Percentiles rank a stretch among this genome's conserved stretches.
phyloP scores from a whole-genome alignment of 1,284 basidiomycete species.

The Peniophora sp. region DNA sequence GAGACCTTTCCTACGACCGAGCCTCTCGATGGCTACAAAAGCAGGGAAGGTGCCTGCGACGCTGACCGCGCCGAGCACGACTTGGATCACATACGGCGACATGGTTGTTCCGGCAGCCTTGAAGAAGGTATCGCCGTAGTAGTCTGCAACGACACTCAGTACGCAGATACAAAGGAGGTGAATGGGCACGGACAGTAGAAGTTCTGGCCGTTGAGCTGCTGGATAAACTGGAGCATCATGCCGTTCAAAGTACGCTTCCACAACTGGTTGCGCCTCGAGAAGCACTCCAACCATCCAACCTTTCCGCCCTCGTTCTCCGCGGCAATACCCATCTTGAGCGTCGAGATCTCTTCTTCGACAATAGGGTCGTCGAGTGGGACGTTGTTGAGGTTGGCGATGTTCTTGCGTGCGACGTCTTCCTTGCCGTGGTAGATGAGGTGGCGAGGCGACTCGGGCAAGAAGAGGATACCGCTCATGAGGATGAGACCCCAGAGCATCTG shows the following conservation, averaged over 20 bases:
- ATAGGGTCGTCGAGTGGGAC: conserved; percentile 54
- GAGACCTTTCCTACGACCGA: conserved; percentile 64
- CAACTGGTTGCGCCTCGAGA: conserved; percentile 58
- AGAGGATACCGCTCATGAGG: conserved; percentile 61
- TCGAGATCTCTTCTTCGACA: conserved; percentile 58
- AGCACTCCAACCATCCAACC: conserved; percentile 74
- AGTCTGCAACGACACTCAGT: conserved; percentile 53
- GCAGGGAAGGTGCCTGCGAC: conserved; percentile 61
- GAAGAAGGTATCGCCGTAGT: conserved; percentile 82
- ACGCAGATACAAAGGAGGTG: too few relatives aligned
- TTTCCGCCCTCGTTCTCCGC: conserved; percentile 73
- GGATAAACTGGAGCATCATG: conserved; percentile 79
- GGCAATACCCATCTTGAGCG: conserved; percentile 61
- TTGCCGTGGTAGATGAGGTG: conserved; percentile 51
- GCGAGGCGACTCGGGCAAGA: conserved; percentile 75
- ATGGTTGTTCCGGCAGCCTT: conserved; percentile 65
- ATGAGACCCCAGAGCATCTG: conserved; percentile 66
- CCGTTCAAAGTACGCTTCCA: conserved; percentile 69
- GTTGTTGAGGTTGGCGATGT: conserved; percentile 61
- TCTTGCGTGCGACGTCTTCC: conserved; percentile 45
- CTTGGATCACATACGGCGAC: conserved; percentile 71
- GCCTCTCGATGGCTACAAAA: conserved; percentile 55
- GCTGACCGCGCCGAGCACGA: conserved; percentile 62
- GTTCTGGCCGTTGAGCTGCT: conserved; percentile 72
- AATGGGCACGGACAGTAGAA: conserved; percentile 50